These are phyloP conservation scores for Solanum dulcamara DNA, from an alignment of 257 asterid genomes.

Conservation along the genomic window DNA sequence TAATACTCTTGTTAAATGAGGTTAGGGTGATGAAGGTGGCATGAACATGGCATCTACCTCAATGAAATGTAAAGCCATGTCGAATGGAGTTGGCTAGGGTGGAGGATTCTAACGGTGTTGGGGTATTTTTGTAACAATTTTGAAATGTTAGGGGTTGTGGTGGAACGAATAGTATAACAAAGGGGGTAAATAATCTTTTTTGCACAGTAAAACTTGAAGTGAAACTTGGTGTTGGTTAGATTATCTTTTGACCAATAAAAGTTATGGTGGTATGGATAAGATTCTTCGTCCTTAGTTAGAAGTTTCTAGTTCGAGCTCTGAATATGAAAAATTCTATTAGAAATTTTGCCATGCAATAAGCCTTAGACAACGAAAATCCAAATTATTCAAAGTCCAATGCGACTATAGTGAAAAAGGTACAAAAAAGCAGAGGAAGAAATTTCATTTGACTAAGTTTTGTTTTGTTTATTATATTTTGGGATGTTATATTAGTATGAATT, in stretches of 20 bases:
- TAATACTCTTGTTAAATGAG: neutral
- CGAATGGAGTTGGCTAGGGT: neutral
- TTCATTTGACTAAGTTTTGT: neutral
- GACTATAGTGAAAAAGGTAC: no score
- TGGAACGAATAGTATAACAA: neutral
- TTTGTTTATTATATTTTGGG: no score
- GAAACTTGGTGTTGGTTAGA: neutral
- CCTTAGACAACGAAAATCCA: neutral
- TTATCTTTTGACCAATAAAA: no score
- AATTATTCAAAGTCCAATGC: neutral
- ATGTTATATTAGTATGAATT: neutral
- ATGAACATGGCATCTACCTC: neutral
- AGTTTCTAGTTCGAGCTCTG: neutral
- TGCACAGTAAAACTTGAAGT: neutral
- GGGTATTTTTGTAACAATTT: neutral
- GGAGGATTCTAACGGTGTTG: neutral
- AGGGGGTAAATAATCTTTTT: neutral
- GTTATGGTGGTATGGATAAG: neutral
- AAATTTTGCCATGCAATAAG: fast-evolving
- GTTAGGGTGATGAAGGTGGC: neutral
- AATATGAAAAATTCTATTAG: neutral
- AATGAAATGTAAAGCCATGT: neutral
- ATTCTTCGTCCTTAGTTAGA: neutral
- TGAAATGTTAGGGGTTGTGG: no score
- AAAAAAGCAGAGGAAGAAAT: no score